Evolutionary conservation across 208 protist species (phyloP).

Genomic region (Trichomonas tenax): DNA sequence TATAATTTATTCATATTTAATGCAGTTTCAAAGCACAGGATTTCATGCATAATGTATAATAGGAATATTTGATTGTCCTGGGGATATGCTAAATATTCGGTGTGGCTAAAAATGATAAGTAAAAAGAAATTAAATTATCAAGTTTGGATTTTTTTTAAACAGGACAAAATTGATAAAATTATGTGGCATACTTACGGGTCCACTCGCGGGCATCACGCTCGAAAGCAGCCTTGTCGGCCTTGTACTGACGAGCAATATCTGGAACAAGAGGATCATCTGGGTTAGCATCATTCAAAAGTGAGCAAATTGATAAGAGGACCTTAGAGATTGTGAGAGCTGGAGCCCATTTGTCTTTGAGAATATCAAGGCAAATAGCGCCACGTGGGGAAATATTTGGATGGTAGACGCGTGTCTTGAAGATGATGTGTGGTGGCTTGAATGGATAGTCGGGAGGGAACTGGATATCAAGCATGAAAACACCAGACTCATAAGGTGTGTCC

Average conservation of each 20-base stretch:
- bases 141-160: no score
- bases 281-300: conserved; percentile 95
- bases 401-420: conserved; percentile 61
- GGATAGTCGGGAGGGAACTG: conserved; percentile 94
- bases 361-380: conserved; percentile 90
- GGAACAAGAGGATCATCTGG: conserved; percentile 91
- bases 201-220: conserved; percentile 73
- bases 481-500: conserved; percentile 82
- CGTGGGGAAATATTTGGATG: conserved; percentile 81
- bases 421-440: conserved; percentile 75
- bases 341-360: conserved; percentile 84
- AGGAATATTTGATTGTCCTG: no score
- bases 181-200: conserved; percentile 50
- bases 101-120: no score
- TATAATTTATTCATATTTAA: no score
- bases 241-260: conserved; percentile 85
- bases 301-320: conserved; percentile 94
- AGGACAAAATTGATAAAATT: neutral
- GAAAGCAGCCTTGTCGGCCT: conserved; percentile 47
- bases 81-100: no score
- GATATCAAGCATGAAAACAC: conserved; percentile 93
- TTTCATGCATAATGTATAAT: no score
- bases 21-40: no score
- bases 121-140: no score
- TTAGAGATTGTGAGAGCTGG: conserved; percentile 87